phyloP scores from a whole-genome alignment of 148 eudicot genomes.

The Arbutus unedo region DNA sequence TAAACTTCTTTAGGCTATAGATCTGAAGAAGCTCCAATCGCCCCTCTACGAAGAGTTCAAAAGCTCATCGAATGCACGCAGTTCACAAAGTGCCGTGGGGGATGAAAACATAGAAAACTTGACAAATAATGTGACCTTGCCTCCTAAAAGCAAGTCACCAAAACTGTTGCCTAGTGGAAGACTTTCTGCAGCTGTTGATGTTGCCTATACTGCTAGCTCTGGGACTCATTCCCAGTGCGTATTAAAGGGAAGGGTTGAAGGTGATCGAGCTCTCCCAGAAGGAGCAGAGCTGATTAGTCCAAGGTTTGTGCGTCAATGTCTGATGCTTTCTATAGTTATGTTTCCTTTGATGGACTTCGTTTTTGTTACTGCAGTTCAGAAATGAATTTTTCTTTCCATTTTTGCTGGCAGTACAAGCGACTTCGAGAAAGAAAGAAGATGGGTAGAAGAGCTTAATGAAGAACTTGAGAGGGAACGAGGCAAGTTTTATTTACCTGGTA shows the following conservation, averaged over 20 bases:
- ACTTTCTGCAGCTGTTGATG: slow-evolving; percentile 50
- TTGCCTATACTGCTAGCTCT: slow-evolving; percentile 44
- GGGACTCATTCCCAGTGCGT: slow-evolving; percentile 32
- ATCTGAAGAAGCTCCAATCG: slow-evolving; percentile 70
- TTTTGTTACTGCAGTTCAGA: neutral
- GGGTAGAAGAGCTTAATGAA: slow-evolving; percentile 78
- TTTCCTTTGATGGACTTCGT: neutral
- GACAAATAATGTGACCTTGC: slow-evolving; percentile 32
- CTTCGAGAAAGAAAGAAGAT: slow-evolving; percentile 58
- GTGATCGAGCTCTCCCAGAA: slow-evolving; percentile 36
- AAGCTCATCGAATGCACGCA: slow-evolving; percentile 49
- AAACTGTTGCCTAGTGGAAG: slow-evolving; percentile 44
- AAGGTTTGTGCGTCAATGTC: slow-evolving; percentile 39
- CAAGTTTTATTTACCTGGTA: slow-evolving; percentile 20
- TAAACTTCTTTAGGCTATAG: slow-evolving; percentile 48
- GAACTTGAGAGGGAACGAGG: slow-evolving; percentile 85
- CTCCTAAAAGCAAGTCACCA: slow-evolving; percentile 68
- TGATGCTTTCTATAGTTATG: slow-evolving; percentile 18
- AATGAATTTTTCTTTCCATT: neutral
- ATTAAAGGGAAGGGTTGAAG: slow-evolving; percentile 27
- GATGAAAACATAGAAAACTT: slow-evolving; percentile 37
- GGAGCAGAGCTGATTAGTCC: slow-evolving; percentile 36
- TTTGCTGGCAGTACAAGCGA: slow-evolving; percentile 43
- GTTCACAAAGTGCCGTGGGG: slow-evolving; percentile 41
- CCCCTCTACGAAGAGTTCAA: slow-evolving; percentile 64